A percentile compares a stretch with the other conserved stretches of the same genome.
These are phyloP conservation scores for Leccinum arenicola DNA, from an alignment of 768 basidiomycete genomes.

Conservation along the genomic window DNA sequence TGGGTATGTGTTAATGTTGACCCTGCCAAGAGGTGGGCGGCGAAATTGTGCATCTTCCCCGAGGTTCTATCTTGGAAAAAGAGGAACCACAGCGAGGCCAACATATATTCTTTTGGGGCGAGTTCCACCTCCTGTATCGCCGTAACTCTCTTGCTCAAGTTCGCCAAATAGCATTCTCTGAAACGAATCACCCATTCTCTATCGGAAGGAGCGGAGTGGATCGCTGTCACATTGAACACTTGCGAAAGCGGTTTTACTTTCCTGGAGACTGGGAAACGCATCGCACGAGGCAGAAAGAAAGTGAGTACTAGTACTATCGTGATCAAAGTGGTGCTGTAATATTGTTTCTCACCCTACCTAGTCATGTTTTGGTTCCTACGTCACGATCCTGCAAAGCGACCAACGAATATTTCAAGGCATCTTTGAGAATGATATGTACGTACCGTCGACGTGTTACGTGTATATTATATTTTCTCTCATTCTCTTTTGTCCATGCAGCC, in stretches of 20 bases:
- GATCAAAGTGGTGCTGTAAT: neutral
- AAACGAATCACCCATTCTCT: slow-evolving; percentile 86
- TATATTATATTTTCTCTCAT: neutral
- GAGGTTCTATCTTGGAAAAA: slow-evolving; percentile 70
- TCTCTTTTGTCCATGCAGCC: slow-evolving; percentile 37
- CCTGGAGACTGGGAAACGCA: slow-evolving; percentile 70
- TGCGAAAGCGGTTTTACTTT: slow-evolving; percentile 73
- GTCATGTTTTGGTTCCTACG: slow-evolving; percentile 80
- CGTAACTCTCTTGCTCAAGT: neutral
- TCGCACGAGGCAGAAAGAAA: slow-evolving; percentile 62
- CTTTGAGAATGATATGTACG: slow-evolving; percentile 72
- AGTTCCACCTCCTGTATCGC: slow-evolving; percentile 23
- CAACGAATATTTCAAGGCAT: slow-evolving; percentile 82
- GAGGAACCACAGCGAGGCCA: slow-evolving; percentile 55
- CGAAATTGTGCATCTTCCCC: slow-evolving; percentile 88
- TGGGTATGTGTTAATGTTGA: slow-evolving; percentile 44
- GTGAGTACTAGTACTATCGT: slow-evolving; percentile 39
- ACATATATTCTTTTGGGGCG: slow-evolving; percentile 93
- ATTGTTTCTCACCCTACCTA: slow-evolving; percentile 25
- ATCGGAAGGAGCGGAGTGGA: slow-evolving; percentile 74
- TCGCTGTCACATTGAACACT: slow-evolving; percentile 70
- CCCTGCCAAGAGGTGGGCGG: slow-evolving; percentile 63
- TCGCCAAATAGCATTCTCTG: slow-evolving; percentile 87
- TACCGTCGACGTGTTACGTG: neutral
- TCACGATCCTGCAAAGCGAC: slow-evolving; percentile 76